A percentile compares a stretch with the other conserved stretches of the same genome.
Conservation (phyloP, 257 asterid genomes). For the Anisodus acutangulus region DNA sequence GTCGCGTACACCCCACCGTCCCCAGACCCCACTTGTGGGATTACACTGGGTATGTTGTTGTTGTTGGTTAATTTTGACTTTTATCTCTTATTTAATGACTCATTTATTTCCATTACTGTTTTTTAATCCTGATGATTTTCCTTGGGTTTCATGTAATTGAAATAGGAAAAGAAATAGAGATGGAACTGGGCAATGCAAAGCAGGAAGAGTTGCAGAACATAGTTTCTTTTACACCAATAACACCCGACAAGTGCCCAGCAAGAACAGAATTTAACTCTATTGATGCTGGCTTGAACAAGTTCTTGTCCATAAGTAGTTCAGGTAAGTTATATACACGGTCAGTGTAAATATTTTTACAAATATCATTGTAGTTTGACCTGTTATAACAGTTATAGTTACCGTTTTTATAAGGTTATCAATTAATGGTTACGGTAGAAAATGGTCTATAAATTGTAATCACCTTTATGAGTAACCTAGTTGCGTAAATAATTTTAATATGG, state of each 20-base stretch:
- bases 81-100: neutral
- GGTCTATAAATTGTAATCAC: neutral
- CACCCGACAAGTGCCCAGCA: slow-evolving; percentile 31
- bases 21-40: no score
- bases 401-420: neutral
- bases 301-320: neutral
- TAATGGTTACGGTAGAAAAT: neutral
- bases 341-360: neutral
- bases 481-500: neutral
- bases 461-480: neutral
- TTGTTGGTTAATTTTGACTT: neutral
- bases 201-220: slow-evolving; percentile 13
- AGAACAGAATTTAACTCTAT: neutral
- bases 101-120: no score
- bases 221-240: slow-evolving; percentile 31
- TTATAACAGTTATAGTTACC: neutral
- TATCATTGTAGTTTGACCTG: neutral
- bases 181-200: slow-evolving; percentile 16
- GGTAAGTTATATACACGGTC: neutral
- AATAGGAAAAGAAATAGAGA: neutral
- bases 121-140: neutral
- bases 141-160: neutral
- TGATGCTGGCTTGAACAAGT: slow-evolving; percentile 13
- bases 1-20: no score
- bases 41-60: no score